phyloP scores from a whole-genome alignment of 2,329 filamentous ascomycete genomes.

The Aureobasidium zeae region DNA sequence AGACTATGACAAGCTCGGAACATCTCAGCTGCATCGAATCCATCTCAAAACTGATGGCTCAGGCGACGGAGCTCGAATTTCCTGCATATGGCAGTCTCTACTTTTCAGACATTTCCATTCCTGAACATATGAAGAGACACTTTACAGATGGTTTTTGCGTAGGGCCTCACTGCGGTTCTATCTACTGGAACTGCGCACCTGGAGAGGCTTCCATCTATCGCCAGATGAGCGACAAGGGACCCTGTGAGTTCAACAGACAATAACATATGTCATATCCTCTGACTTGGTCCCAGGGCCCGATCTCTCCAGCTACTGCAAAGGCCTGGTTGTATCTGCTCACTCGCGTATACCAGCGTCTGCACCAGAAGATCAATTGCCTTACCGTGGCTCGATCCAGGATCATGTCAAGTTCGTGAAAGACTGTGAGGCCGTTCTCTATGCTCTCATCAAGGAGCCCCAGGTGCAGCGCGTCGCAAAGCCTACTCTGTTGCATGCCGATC shows the following conservation, averaged over 20 bases:
- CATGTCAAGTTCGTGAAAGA: not conserved
- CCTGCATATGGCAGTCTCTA: slow-evolving; percentile 14
- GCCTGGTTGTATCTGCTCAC: not conserved
- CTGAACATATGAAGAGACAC: not conserved
- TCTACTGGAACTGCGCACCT: slow-evolving; percentile 10
- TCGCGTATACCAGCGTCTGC: not conserved
- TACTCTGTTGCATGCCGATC: slow-evolving; percentile 27
- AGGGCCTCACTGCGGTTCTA: slow-evolving; percentile 4
- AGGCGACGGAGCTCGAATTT: slow-evolving; percentile 7
- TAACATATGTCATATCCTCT: not conserved
- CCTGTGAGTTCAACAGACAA: not conserved
- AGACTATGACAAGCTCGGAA: slow-evolving; percentile 10
- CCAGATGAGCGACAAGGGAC: not conserved
- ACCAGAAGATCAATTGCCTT: not conserved
- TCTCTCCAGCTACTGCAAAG: not conserved
- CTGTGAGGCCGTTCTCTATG: not conserved
- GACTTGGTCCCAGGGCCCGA: not conserved
- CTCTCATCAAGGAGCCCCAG: not conserved
- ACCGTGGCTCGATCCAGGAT: not conserved
- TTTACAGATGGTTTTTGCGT: not conserved
- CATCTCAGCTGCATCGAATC: slow-evolving; percentile 1
- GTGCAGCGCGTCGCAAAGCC: slow-evolving; percentile 12
- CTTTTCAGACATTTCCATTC: not conserved
- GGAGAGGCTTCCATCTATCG: slow-evolving; percentile 3
- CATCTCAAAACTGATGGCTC: slow-evolving; percentile 3